A percentile compares a stretch with the other conserved stretches of the same genome.
phyloP scores from a whole-genome alignment of 2,329 filamentous ascomycete genomes.

The Colletotrichum sp. region DNA sequence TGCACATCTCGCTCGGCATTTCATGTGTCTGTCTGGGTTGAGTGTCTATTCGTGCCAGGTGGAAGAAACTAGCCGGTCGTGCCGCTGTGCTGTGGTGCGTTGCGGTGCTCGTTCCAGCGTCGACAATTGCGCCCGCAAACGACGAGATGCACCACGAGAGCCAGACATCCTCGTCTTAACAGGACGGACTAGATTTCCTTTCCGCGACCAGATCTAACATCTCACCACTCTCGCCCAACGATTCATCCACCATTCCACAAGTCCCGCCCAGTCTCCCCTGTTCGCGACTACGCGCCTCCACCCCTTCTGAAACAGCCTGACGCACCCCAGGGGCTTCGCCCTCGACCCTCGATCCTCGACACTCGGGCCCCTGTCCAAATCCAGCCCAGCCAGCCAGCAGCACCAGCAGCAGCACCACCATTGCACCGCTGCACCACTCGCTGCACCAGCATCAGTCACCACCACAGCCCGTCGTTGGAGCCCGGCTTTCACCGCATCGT shows the following conservation, averaged over 20 bases:
- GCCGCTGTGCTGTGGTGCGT: background rate
- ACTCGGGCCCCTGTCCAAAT: constrained; percentile 25
- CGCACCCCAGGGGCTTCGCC: constrained; percentile 33
- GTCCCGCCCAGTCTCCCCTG: constrained; percentile 17
- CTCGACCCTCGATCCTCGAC: constrained; percentile 24
- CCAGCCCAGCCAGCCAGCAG: background rate
- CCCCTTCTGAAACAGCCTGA: constrained; percentile 42
- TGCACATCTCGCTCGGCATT: background rate
- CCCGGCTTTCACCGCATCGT: constrained; percentile 18
- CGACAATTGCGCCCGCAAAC: constrained; percentile 7
- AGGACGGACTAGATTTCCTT: constrained; percentile 2
- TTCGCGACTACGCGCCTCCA: constrained; percentile 8
- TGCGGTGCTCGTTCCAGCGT: background rate
- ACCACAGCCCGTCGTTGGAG: background rate
- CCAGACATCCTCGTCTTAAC: constrained; percentile 11
- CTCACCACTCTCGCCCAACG: background rate
- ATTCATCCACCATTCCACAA: background rate
- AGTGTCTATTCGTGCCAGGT: too few relatives aligned
- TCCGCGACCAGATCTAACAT: constrained; percentile 6
- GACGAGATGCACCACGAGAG: background rate
- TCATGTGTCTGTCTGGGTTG: background rate
- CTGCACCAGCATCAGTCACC: background rate
- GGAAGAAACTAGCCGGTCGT: background rate
- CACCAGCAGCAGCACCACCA: background rate
- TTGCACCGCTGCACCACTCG: background rate